Percentiles rank a stretch among this genome's conserved stretches.
phyloP scores from a whole-genome alignment of 768 basidiomycete species.

The Podaxis sp. region DNA sequence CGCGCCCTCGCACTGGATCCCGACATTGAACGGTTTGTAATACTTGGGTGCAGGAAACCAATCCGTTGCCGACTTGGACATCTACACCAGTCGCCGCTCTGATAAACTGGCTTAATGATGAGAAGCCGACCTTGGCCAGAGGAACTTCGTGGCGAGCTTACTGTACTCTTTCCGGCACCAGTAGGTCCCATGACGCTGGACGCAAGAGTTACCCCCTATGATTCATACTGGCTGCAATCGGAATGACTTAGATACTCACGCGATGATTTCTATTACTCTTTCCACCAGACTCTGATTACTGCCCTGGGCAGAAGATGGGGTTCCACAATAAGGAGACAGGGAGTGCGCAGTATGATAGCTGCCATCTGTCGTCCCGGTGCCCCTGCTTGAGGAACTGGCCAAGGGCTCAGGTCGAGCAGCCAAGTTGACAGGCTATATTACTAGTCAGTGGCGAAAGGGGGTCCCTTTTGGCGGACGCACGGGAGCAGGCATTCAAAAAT shows the following conservation, averaged over 20 bases:
- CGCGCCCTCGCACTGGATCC: background rate
- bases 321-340: background rate
- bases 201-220: background rate
- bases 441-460: background rate
- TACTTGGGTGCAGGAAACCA: slow-evolving; percentile 10
- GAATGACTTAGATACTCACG: background rate
- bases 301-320: background rate
- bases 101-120: slow-evolving; percentile 7
- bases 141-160: background rate
- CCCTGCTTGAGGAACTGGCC: background rate
- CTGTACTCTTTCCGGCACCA: slow-evolving; percentile 20
- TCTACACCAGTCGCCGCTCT: background rate
- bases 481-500: no score
- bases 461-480: background rate
- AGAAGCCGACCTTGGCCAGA: background rate
- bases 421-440: background rate
- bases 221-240: background rate
- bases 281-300: background rate
- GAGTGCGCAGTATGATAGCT: background rate
- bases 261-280: background rate
- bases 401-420: background rate
- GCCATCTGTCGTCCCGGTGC: background rate
- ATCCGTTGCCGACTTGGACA: background rate
- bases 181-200: slow-evolving; percentile 21
- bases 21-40: background rate